Evolutionary conservation across 805 yeast genomes (phyloP), one percentile per base, ranked within the genome.

Genomic region (Candida alai): DNA sequence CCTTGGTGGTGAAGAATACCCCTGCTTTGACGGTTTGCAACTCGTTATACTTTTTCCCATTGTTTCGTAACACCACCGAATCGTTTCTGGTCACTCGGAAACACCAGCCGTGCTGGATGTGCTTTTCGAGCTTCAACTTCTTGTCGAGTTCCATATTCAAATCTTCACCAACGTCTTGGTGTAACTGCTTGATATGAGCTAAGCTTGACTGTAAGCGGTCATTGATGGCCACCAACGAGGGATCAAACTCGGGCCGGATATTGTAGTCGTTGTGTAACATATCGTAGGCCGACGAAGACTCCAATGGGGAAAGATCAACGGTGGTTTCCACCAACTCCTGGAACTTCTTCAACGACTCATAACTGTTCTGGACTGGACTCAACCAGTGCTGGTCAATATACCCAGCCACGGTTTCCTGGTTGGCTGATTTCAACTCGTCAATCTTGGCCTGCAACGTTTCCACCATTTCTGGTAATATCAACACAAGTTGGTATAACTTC

Each of bases 11-110:
- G 67, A 93, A 93, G 56, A 72, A 87, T 4, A 90, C 90, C 37
- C 99, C 99, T 2, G 96, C 95, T 54, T 93, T 93, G 19, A 87
- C 94, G 0, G 97, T 90, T 33, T 88, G 84, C 28, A 90, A 65
- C 56, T 93, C 97, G 33, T 72, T 72, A 53, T 80, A 89, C 24
- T 74, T 70, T 37, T 66, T 68, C 1, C 63, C 56, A 1, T 68
- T 62, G 31, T 67, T 62, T 47, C 97, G 75, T 39, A 93, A 66
- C 14, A 84, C 80, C 8, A 82, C 69, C 2, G 96, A 89, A 51
- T 93, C 97, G 36, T 77, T 80, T 56, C 98, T 75, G 1, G 98
- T 93, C 15, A 93, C 74, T 47, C 97, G 71, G 71, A 90, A 76
- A 56, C 96, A 87, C 95, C 96, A 89, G 14, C 97, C 97, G 56